A percentile compares a stretch with the other conserved stretches of the same genome.
These are phyloP conservation scores for Leishmania martiniquensis DNA, from an alignment of 208 protist genomes.

Conservation along the genomic window DNA sequence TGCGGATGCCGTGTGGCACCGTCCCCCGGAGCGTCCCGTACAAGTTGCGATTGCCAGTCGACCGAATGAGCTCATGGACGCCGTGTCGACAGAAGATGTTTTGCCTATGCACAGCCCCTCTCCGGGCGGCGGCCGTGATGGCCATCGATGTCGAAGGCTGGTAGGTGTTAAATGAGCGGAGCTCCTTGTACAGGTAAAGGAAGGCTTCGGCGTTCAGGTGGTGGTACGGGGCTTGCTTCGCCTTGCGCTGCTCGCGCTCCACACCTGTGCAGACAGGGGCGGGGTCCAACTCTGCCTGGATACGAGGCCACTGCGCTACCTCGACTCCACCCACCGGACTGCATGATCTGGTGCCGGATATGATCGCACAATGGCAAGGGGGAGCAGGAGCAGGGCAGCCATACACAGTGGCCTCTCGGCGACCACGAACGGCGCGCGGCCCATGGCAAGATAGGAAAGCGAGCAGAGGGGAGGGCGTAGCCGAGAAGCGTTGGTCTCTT, in stretches of 20 bases:
- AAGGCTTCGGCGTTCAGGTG: constrained; percentile 26
- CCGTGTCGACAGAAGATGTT: constrained; percentile 39
- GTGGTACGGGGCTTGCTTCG: constrained; percentile 23
- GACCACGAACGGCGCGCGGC: background rate
- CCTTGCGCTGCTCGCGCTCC: constrained; percentile 32
- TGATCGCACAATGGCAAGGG: background rate
- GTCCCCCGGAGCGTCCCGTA: constrained; percentile 33
- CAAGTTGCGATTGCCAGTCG: constrained; percentile 45
- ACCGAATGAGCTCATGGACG: constrained; percentile 32
- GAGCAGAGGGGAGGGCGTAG: background rate
- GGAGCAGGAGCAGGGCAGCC: background rate
- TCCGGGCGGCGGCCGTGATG: background rate
- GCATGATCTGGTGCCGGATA: background rate
- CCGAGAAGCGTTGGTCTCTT: background rate
- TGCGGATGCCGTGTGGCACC: constrained; percentile 22
- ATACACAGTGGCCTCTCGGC: background rate
- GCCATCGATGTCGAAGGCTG: background rate
- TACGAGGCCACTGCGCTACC: background rate
- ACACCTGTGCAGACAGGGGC: constrained; percentile 19
- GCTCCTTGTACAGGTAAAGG: constrained; percentile 22
- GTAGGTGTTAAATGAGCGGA: constrained; percentile 21
- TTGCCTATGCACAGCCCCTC: constrained; percentile 15
- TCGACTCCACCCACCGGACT: background rate
- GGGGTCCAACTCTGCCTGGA: background rate
- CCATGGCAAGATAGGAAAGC: background rate